A percentile compares a stretch with the other conserved stretches of the same genome.
These are phyloP conservation scores for Aspergillus pseudotamarii DNA, from an alignment of 2,329 filamentous ascomycete species.

Conservation along the genomic window DNA sequence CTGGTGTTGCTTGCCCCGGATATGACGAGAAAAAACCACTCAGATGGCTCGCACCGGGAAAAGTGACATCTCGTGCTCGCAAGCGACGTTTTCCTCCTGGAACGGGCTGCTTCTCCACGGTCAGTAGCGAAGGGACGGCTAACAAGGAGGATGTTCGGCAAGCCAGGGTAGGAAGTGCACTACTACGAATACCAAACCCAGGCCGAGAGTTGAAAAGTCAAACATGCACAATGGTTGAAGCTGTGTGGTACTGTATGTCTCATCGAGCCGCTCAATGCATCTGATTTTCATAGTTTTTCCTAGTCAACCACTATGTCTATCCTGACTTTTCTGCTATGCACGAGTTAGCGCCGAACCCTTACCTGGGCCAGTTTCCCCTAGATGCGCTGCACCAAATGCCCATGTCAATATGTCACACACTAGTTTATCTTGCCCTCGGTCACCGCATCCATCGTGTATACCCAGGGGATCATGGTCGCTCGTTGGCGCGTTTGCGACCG, in stretches of 20 bases:
- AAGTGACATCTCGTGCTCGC: constrained; percentile 2
- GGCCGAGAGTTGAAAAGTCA: not conserved
- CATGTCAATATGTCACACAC: constrained; percentile 5
- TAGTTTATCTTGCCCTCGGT: constrained; percentile 8
- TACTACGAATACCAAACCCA: not conserved
- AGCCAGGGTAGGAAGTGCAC: not conserved
- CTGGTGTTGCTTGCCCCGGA: constrained; percentile 11
- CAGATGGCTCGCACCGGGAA: constrained; percentile 8
- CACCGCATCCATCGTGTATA: constrained; percentile 4
- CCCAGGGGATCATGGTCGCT: not conserved
- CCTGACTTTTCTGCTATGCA: constrained; percentile 5
- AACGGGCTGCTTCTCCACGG: not conserved
- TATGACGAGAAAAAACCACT: constrained; percentile 14
- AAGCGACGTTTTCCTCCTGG: not conserved
- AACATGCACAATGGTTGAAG: not conserved
- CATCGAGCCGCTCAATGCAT: not conserved
- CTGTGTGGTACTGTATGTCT: constrained; percentile 9
- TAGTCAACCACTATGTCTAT: constrained; percentile 8
- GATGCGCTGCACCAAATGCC: constrained; percentile 4
- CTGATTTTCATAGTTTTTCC: not conserved
- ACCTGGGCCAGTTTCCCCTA: constrained; percentile 1
- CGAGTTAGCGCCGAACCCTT: constrained; percentile 8
- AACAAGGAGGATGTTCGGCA: not conserved
- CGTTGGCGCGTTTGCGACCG: not conserved
- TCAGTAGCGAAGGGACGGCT: not conserved